Percentiles rank a stretch among this genome's conserved stretches.
Evolutionary conservation across 352 stramenopile species (phyloP).

Genomic region (Phytopythium vexans): DNA sequence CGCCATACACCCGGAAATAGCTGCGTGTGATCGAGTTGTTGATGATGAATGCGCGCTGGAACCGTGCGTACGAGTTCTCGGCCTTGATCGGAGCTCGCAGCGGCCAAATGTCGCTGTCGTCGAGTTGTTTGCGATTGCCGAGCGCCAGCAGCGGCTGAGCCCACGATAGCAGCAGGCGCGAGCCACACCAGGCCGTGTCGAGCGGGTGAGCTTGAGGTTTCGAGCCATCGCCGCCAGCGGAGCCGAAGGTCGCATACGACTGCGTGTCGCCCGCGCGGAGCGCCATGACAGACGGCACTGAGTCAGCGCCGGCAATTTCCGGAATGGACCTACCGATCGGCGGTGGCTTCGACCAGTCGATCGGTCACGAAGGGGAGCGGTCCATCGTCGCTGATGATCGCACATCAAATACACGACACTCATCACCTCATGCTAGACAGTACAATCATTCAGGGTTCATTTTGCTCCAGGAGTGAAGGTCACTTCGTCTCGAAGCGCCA

Average conservation of each 20-base stretch:
- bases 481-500: too few relatives aligned
- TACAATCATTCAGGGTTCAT: too few relatives aligned
- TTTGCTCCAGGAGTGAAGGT: too few relatives aligned
- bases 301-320: too few relatives aligned
- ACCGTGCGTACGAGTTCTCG: slow-evolving; percentile 13
- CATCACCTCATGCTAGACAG: too few relatives aligned
- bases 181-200: slow-evolving; percentile 21
- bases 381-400: too few relatives aligned
- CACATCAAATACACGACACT: too few relatives aligned
- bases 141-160: slow-evolving; percentile 35
- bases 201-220: slow-evolving; percentile 14
- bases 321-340: too few relatives aligned
- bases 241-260: slow-evolving; percentile 31
- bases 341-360: too few relatives aligned
- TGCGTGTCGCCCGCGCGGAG: too few relatives aligned
- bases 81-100: slow-evolving; percentile 26
- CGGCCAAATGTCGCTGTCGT: slow-evolving; percentile 36
- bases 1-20: slow-evolving; percentile 26
- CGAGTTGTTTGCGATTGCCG: slow-evolving; percentile 37
- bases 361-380: too few relatives aligned
- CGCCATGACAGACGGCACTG: too few relatives aligned
- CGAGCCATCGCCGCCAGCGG: not conserved
- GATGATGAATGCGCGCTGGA: slow-evolving; percentile 16
- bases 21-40: slow-evolving; percentile 24
- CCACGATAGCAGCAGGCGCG: slow-evolving; percentile 37